phyloP scores from a whole-genome alignment of 108 stramenopile species.

The Cylindrotheca closterium region DNA sequence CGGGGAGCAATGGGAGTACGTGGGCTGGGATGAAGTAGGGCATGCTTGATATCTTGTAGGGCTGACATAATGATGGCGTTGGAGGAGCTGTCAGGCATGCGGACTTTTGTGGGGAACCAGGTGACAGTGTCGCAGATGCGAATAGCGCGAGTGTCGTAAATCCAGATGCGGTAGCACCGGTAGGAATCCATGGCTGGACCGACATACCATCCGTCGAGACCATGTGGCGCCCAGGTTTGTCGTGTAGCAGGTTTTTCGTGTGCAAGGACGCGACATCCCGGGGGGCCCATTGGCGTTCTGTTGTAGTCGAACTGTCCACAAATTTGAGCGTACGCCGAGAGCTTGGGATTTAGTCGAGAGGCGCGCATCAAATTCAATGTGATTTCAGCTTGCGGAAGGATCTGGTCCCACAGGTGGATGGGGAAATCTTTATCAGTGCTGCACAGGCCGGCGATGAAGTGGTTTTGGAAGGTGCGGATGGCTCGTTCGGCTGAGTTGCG shows the following conservation, averaged over 20 bases:
- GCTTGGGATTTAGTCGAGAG: slow-evolving; percentile 32
- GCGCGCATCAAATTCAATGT: slow-evolving; percentile 42
- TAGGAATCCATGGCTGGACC: slow-evolving; percentile 50
- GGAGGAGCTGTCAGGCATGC: slow-evolving; percentile 7
- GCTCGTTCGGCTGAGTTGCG: slow-evolving; percentile 37
- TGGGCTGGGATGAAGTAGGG: slow-evolving; percentile 3
- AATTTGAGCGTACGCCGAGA: slow-evolving; percentile 38
- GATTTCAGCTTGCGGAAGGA: slow-evolving; percentile 27
- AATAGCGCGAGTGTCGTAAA: slow-evolving; percentile 14
- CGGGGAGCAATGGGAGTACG: neutral
- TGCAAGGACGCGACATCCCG: slow-evolving; percentile 30
- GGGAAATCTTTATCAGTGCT: slow-evolving; percentile 27
- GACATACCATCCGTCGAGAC: slow-evolving; percentile 43
- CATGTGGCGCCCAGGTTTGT: slow-evolving; percentile 34
- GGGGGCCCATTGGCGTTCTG: slow-evolving; percentile 37
- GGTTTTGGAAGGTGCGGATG: slow-evolving; percentile 38
- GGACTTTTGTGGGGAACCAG: slow-evolving; percentile 28
- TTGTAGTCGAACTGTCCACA: slow-evolving; percentile 40
- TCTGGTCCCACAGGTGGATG: slow-evolving; percentile 27
- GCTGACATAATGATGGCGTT: neutral
- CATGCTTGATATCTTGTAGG: neutral
- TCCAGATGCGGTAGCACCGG: slow-evolving; percentile 32
- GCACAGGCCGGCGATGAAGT: slow-evolving; percentile 46
- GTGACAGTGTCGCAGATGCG: slow-evolving; percentile 36
- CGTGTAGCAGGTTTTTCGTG: slow-evolving; percentile 32